A percentile compares a stretch with the other conserved stretches of the same genome.
Evolutionary conservation across 352 stramenopile genomes (phyloP).

Genomic region (Pythium insidiosum): DNA sequence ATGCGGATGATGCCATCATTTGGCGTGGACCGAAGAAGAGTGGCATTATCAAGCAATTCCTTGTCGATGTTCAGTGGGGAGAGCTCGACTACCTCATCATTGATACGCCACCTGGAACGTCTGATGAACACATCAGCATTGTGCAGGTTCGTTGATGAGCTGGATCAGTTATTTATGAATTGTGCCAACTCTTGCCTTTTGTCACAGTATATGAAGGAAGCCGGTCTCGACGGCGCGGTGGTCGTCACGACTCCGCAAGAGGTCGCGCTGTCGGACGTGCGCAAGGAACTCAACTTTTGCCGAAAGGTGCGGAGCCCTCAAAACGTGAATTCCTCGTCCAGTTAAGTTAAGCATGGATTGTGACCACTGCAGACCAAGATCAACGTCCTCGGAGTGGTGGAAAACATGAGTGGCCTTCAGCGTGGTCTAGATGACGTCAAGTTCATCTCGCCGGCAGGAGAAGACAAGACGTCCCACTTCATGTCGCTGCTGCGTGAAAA

Average conservation of each 20-base stretch:
- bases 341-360: too few relatives aligned
- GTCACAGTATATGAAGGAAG: slow-evolving; percentile 96
- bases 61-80: slow-evolving; percentile 99
- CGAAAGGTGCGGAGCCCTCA: too few relatives aligned
- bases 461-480: slow-evolving; percentile 33
- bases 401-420: slow-evolving; percentile 98
- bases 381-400: slow-evolving; percentile 88
- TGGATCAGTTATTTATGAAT: background rate
- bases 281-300: slow-evolving; percentile 99
- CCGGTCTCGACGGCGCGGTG: slow-evolving; percentile 91
- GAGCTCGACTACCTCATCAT: slow-evolving; percentile 99
- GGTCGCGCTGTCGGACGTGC: slow-evolving; percentile 98
- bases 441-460: slow-evolving; percentile 44
- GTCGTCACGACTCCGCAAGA: slow-evolving; percentile 99
- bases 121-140: slow-evolving; percentile 99
- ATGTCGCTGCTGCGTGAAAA: slow-evolving; percentile 69
- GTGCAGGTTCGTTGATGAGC: slow-evolving; percentile 74
- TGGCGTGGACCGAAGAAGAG: slow-evolving; percentile 99
- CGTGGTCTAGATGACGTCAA: slow-evolving; percentile 69
- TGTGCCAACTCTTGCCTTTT: background rate
- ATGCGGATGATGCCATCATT: slow-evolving; percentile 98
- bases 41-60: slow-evolving; percentile 99
- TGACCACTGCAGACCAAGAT: too few relatives aligned
- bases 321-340: background rate
- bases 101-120: slow-evolving; percentile 98